Base-by-base conservation (phyloP, 2,329 filamentous ascomycete genomes). In the Amphichorda felina region DNA sequence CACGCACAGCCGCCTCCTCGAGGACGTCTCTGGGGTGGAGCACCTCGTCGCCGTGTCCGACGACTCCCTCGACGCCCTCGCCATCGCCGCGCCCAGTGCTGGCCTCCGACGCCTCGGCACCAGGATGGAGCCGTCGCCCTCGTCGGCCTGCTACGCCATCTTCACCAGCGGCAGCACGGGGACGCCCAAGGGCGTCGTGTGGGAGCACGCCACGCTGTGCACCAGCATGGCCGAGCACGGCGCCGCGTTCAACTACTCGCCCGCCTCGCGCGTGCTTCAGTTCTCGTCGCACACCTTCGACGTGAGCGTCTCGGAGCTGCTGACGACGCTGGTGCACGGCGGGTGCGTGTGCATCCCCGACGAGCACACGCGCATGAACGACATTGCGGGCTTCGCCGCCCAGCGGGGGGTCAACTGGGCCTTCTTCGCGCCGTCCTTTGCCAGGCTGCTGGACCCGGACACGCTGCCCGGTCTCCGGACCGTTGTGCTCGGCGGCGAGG, bases 331-430 rank as follows among this genome's bases (percentile, higher is more conserved):
- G 18, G 45, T 55, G 30, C 40, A 47, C 24, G 59, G 60, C 17
- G 60, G 55, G 9, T 60, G 56, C 37, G 50, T 62, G 4, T 61
- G 58, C 36, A 47, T 61, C 10, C 50, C 26, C 8, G 18, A 13
- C 24, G 34, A 35, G 7, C 10, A 28, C 11, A 25, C 28, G 10
- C 22, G 34, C 16, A 7, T 35, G 8, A 18, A 35, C 24, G 34
- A 30, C 24, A 15, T 30, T 18, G 24, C 25, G 11, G 34, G 26
- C 3, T 19, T 19, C 15, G 18, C 18, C 7, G 15, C 16, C 34
- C 24, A 25, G 7, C 24, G 36, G 10, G 32, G 36, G 13, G 34
- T 35, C 24, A 35, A 28, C 18, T 10, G 10, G 17, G 22, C 25
- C 22, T 16, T 45, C 35, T 30, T 47, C 5, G 45, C 45, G 4